Percentiles rank a stretch among this genome's conserved stretches.
phyloP scores from a whole-genome alignment of 2,329 filamentous ascomycete genomes.

The Tolypocladium tundrense region DNA sequence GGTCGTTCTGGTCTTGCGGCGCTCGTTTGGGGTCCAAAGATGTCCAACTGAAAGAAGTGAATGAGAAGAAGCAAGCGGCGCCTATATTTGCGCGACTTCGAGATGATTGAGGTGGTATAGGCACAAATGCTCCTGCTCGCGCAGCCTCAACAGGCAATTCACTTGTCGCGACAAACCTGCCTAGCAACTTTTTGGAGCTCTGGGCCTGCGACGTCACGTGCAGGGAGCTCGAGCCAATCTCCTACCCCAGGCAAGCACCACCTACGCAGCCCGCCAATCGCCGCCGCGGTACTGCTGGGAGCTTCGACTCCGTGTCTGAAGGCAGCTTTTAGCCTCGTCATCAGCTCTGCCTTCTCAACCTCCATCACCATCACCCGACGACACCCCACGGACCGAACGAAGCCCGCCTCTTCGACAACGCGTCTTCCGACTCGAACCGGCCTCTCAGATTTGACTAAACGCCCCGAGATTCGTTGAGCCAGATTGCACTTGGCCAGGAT shows the following conservation, averaged over 20 bases:
- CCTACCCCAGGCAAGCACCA: conserved; percentile 7
- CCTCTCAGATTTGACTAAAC: conserved; percentile 2
- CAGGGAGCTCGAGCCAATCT: conserved; percentile 3
- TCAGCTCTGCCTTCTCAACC: conserved; percentile 24
- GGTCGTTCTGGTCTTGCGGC: not conserved
- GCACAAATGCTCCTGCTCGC: not conserved
- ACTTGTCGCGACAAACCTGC: conserved; percentile 6
- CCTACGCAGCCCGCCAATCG: conserved; percentile 14
- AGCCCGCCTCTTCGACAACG: not conserved
- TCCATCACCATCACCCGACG: conserved; percentile 5
- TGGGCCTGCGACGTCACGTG: conserved; percentile 13
- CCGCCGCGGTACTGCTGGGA: conserved; percentile 6
- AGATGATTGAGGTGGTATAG: not conserved
- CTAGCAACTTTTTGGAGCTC: conserved; percentile 12
- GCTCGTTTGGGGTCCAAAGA: not conserved
- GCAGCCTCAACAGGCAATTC: not conserved
- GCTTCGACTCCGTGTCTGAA: conserved; percentile 20
- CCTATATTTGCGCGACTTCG: not conserved
- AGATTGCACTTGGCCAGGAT: conserved; percentile 41
- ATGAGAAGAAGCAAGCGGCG: not conserved
- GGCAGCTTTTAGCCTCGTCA: conserved; percentile 47
- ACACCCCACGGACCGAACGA: not conserved
- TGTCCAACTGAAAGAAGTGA: not conserved
- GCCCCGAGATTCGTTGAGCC: not conserved
- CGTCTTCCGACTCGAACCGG: not conserved